These are phyloP conservation scores for Mycena galopus DNA, from an alignment of 768 basidiomycete genomes.

Conservation along the genomic window DNA sequence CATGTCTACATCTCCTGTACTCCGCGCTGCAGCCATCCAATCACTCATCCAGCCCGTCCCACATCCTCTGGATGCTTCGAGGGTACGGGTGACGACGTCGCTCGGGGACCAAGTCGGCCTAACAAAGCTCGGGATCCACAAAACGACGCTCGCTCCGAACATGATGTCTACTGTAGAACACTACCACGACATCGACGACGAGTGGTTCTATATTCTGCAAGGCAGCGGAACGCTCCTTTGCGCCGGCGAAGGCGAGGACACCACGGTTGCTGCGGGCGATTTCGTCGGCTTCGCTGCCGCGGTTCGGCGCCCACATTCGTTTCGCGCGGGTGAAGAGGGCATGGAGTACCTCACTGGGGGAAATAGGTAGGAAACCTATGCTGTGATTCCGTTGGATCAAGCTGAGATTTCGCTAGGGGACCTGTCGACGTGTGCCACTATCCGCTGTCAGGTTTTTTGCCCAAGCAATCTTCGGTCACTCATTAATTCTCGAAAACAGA, in stretches of 20 bases:
- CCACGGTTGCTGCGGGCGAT: slow-evolving; percentile 22
- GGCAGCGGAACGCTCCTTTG: slow-evolving; percentile 29
- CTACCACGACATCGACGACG: slow-evolving; percentile 34
- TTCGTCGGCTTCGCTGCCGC: slow-evolving; percentile 32
- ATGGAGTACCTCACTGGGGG: slow-evolving; percentile 31
- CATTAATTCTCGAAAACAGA: not conserved
- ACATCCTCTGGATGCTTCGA: slow-evolving; percentile 28
- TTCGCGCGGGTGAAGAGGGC: slow-evolving; percentile 23
- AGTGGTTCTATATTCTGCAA: slow-evolving; percentile 33
- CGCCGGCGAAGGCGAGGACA: slow-evolving; percentile 27
- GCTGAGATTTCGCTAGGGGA: slow-evolving; percentile 16
- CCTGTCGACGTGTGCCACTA: slow-evolving; percentile 30
- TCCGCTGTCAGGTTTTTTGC: slow-evolving; percentile 10
- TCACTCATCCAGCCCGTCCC: slow-evolving; percentile 25
- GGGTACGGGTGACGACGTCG: slow-evolving; percentile 20
- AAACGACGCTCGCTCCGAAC: slow-evolving; percentile 20
- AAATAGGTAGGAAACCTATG: slow-evolving; percentile 2
- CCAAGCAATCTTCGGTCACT: not conserved
- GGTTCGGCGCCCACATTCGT: slow-evolving; percentile 22
- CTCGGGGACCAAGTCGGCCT: slow-evolving; percentile 32
- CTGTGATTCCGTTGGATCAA: not conserved
- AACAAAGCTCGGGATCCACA: slow-evolving; percentile 28
- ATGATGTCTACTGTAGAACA: slow-evolving; percentile 34
- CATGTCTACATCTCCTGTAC: slow-evolving; percentile 25
- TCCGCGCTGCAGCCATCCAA: slow-evolving; percentile 33